phyloP scores from a whole-genome alignment of 805 yeast genomes.

The Wickerhamiella domercqiae region DNA sequence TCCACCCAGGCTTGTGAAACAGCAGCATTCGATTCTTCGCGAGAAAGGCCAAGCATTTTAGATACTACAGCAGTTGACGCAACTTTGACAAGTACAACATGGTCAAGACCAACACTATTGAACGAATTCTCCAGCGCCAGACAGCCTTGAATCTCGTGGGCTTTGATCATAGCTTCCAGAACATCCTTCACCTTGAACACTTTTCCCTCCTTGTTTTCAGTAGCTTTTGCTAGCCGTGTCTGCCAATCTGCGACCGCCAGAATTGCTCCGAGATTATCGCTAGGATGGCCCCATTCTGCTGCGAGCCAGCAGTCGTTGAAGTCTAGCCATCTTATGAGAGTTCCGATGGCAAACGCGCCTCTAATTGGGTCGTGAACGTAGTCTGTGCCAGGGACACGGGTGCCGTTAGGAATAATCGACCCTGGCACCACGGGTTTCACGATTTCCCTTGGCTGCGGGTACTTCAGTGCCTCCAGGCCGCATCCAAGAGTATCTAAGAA shows the following conservation, averaged over 20 bases:
- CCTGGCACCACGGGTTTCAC: slow-evolving; percentile 47
- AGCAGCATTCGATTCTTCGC: slow-evolving; percentile 40
- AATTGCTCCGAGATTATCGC: slow-evolving; percentile 45
- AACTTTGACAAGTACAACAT: slow-evolving; percentile 41
- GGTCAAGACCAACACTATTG: slow-evolving; percentile 45
- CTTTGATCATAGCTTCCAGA: slow-evolving; percentile 43
- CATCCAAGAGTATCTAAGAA: slow-evolving; percentile 44
- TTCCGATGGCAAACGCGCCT: slow-evolving; percentile 44
- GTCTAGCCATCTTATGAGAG: slow-evolving; percentile 45
- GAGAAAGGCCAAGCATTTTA: slow-evolving; percentile 34
- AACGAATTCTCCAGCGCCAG: slow-evolving; percentile 46
- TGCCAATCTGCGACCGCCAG: slow-evolving; percentile 43
- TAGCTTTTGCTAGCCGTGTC: slow-evolving; percentile 31
- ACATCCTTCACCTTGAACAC: slow-evolving; percentile 35
- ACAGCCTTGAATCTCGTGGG: slow-evolving; percentile 48
- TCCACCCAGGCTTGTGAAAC: slow-evolving; percentile 47
- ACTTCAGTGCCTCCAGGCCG: slow-evolving; percentile 43
- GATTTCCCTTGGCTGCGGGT: slow-evolving; percentile 33
- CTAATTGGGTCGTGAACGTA: slow-evolving; percentile 39
- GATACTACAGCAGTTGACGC: slow-evolving; percentile 49
- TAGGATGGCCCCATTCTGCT: slow-evolving; percentile 59
- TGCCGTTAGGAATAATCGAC: slow-evolving; percentile 38
- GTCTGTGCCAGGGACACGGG: slow-evolving; percentile 39
- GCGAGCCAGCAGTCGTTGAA: slow-evolving; percentile 53
- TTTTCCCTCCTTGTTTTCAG: slow-evolving; percentile 27